A percentile compares a stretch with the other conserved stretches of the same genome.
These are phyloP conservation scores for Pseudocercospora eumusae DNA, from an alignment of 2,329 filamentous ascomycete species.

Conservation along the genomic window DNA sequence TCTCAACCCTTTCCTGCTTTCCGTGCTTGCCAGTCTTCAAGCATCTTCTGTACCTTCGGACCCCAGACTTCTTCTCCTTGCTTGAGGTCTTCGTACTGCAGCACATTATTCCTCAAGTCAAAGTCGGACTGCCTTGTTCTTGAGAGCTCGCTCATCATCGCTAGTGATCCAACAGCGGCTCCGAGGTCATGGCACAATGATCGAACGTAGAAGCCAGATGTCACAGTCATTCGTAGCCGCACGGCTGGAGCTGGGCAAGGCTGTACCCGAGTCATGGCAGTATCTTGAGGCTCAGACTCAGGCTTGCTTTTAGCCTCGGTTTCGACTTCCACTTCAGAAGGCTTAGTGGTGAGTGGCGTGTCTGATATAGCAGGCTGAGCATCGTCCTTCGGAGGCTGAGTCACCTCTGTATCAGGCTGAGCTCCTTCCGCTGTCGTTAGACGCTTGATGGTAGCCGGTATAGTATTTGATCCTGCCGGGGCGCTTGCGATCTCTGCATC, in stretches of 20 bases:
- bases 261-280: not conserved
- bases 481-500: slow-evolving; percentile 13
- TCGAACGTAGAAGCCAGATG: slow-evolving; percentile 94
- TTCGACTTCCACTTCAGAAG: not conserved
- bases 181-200: slow-evolving; percentile 92
- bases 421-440: slow-evolving; percentile 16
- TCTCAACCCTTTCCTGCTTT: not conserved
- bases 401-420: slow-evolving; percentile 15
- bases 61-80: slow-evolving; percentile 81
- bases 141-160: slow-evolving; percentile 80
- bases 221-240: slow-evolving; percentile 85
- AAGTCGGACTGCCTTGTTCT: slow-evolving; percentile 83
- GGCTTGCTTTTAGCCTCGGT: not conserved
- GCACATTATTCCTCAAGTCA: slow-evolving; percentile 68
- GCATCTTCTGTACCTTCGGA: slow-evolving; percentile 63
- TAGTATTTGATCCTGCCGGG: slow-evolving; percentile 10
- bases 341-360: slow-evolving; percentile 33
- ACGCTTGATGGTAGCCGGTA: slow-evolving; percentile 13
- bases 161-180: slow-evolving; percentile 75
- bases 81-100: slow-evolving; percentile 75
- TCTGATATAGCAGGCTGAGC: slow-evolving; percentile 12
- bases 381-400: slow-evolving; percentile 15
- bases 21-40: slow-evolving; percentile 45
- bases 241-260: slow-evolving; percentile 65
- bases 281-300: not conserved